A percentile compares a stretch with the other conserved stretches of the same genome.
phyloP scores from a whole-genome alignment of 345 rosid genomes.

The Laguncularia racemosa region DNA sequence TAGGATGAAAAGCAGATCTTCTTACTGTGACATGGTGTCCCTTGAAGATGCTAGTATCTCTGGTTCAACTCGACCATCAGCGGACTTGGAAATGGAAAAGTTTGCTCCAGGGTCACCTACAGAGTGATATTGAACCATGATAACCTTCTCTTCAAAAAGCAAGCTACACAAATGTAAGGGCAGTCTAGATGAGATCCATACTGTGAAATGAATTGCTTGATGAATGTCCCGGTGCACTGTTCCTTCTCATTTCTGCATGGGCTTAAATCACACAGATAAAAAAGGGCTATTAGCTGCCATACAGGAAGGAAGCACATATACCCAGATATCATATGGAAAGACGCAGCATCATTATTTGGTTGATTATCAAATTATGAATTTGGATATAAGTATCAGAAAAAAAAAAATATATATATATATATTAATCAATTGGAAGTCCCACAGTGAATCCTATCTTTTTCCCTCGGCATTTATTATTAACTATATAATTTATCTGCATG shows the following conservation, averaged over 20 bases:
- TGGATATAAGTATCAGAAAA: no score
- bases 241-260: conserved; percentile 33
- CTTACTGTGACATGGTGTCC: conserved; percentile 18
- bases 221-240: conserved; percentile 25
- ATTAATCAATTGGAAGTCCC: no score
- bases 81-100: conserved; percentile 24
- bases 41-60: conserved; percentile 12
- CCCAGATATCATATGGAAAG: no score
- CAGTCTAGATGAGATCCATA: conserved; percentile 4
- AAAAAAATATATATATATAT: no score
- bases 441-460: no score
- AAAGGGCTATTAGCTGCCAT: not conserved
- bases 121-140: conserved; percentile 3
- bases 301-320: not conserved
- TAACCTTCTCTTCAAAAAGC: not conserved
- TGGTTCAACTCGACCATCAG: conserved; percentile 18
- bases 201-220: conserved; percentile 45
- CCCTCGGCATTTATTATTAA: no score
- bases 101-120: conserved; percentile 65
- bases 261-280: conserved; percentile 5
- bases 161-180: not conserved
- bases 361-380: no score
- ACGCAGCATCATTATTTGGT: no score
- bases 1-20: conserved; percentile 9
- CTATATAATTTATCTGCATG: no score